Evolutionary conservation across 768 basidiomycete species (phyloP), one percentile per base, ranked within the genome.

Genomic region (Mycena sanguinolenta): DNA sequence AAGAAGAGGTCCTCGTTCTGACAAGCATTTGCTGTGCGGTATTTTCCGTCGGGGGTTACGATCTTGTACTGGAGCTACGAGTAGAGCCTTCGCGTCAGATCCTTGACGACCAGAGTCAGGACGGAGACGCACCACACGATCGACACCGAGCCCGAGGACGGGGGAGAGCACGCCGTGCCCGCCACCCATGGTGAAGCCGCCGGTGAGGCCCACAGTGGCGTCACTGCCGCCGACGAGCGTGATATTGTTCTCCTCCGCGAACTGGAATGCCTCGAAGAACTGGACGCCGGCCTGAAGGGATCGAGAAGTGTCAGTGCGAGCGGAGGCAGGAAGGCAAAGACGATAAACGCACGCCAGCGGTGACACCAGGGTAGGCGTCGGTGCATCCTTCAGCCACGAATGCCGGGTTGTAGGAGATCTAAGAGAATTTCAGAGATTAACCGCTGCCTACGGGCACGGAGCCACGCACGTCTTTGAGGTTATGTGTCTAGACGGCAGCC

Each of bases 1-100:
- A 83, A 90, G 78, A 88, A 89, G 0, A 89, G 81, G 76, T 89
- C 88, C 63, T 80, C 66, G 67, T 88, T 86, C 73, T 88, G 83
- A 55, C 85, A 86, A 16, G 79, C 82, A 75, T 87, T 89, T 4
- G 79, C 87, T 1, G 80, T 81, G 32, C 85, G 82, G 70, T 78
- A 78, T 28, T 78, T 67, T 0, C 88, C 89, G 73, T 88, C 86
- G 0, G 89, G 87, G 2, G 87, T 88, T 8, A 89, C 88, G 5
- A 89, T 77, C 67, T 85, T 86, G 76, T 83, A 85, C 75, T 90
- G 79, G 3, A 88, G 80, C 84, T 85, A 63, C 54, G 54, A 30
- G 27, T 9, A 60, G n/a, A n/a, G n/a, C n/a, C n/a, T n/a, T n/a
- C n/a, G n/a, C n/a, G n/a, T n/a, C n/a, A n/a, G n/a, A n/a, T n/a